Evolutionary conservation across 2,329 filamentous ascomycete species (phyloP).

Genomic region (Fusarium ramigenum): DNA sequence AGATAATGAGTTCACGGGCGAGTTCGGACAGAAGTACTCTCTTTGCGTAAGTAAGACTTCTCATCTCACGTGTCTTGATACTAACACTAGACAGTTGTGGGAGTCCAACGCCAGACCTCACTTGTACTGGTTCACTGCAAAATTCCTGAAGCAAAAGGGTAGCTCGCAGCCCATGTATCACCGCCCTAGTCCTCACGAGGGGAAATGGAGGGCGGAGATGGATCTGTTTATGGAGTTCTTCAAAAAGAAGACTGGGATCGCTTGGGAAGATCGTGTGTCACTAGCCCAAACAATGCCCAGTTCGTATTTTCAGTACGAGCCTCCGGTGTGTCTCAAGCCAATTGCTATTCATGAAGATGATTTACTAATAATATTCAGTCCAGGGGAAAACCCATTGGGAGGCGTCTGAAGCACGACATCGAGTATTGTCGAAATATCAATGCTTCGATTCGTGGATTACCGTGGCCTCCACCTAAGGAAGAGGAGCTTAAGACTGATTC

Average conservation of each 20-base stretch:
- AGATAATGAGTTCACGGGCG: conserved; percentile 53
- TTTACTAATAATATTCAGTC: conserved; percentile 37
- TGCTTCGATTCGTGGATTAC: conserved; percentile 43
- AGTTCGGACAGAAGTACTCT: conserved; percentile 65
- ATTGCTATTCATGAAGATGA: not conserved
- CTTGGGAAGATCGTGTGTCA: conserved; percentile 66
- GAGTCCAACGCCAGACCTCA: conserved; percentile 68
- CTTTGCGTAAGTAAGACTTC: conserved; percentile 61
- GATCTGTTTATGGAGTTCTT: conserved; percentile 67
- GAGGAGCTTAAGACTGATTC: not conserved
- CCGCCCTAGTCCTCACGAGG: conserved; percentile 51
- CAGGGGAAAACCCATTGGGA: conserved; percentile 52
- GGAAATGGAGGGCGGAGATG: conserved; percentile 56
- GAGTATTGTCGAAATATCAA: conserved; percentile 50
- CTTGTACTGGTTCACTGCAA: conserved; percentile 69
- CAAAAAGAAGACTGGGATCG: conserved; percentile 62
- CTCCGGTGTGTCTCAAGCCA: conserved; percentile 53
- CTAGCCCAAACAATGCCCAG: conserved; percentile 45
- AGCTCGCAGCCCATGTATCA: conserved; percentile 49
- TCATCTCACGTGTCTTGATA: not conserved
- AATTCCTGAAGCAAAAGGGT: conserved; percentile 56
- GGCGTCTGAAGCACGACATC: conserved; percentile 45
- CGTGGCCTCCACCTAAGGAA: conserved; percentile 38
- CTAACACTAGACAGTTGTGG: conserved; percentile 64
- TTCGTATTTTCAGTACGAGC: conserved; percentile 55